Percentiles rank a stretch among this genome's conserved stretches.
These are phyloP conservation scores for Fraxinus sp. DNA, from an alignment of 305 asterid genomes.

Conservation along the genomic window DNA sequence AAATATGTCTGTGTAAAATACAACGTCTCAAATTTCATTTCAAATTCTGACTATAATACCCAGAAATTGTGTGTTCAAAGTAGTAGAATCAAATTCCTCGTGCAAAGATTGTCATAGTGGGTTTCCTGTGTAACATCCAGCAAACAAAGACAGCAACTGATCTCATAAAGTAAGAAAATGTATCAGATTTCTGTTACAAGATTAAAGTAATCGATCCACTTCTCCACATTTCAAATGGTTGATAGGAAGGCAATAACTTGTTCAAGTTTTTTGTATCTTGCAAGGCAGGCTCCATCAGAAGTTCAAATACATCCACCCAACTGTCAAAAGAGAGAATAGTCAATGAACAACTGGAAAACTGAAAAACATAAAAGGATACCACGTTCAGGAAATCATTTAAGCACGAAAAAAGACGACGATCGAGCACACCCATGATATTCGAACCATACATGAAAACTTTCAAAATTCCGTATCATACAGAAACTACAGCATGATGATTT, in stretches of 20 bases:
- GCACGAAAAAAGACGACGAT: neutral
- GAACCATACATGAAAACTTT: neutral
- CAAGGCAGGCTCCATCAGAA: constrained; percentile 10
- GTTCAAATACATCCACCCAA: constrained; percentile 74
- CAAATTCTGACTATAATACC: neutral
- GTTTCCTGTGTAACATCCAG: neutral
- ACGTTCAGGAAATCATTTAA: neutral
- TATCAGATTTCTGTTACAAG: neutral
- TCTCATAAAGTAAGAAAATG: neutral
- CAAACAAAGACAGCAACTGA: neutral
- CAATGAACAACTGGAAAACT: constrained; percentile 2
- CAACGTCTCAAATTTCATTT: neutral
- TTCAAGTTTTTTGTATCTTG: constrained; percentile 17
- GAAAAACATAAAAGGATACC: neutral
- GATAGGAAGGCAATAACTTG: constrained; percentile 1
- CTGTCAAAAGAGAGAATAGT: constrained; percentile 42
- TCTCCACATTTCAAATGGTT: constrained; percentile 8
- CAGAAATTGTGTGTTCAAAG: neutral
- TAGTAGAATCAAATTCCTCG: neutral
- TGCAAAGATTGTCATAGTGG: neutral
- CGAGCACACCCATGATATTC: neutral
- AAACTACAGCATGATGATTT: neutral
- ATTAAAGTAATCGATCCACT: constrained; percentile 9
- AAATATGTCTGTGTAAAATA: neutral
- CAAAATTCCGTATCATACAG: neutral